A percentile compares a stretch with the other conserved stretches of the same genome.
Evolutionary conservation across 2,329 filamentous ascomycete genomes (phyloP).

Genomic region (Ophiostoma triangulosporum): DNA sequence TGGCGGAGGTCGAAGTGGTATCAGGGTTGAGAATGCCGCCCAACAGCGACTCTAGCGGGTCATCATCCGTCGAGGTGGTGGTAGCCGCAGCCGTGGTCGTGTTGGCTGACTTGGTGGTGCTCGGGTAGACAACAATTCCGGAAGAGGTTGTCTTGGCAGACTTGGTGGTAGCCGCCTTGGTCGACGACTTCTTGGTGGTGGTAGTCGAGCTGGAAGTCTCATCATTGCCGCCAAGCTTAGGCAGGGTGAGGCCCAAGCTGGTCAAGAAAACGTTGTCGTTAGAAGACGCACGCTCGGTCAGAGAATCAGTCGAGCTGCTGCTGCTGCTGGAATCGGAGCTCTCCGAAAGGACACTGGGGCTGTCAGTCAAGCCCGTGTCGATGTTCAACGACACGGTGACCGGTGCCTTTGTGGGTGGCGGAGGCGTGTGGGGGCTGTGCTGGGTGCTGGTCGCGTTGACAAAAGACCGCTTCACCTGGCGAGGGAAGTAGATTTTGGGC

Average conservation of each 20-base stretch:
- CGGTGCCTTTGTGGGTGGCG: constrained; percentile 14
- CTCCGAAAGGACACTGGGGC: background rate
- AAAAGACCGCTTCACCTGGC: constrained; percentile 39
- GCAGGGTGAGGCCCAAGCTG: background rate
- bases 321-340: background rate
- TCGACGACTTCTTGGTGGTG: background rate
- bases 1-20: background rate
- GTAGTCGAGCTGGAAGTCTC: background rate
- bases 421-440: constrained; percentile 16
- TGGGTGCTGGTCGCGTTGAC: constrained; percentile 29
- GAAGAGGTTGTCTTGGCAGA: background rate
- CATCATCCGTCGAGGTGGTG: no score
- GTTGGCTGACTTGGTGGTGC: background rate
- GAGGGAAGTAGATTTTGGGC: constrained; percentile 44
- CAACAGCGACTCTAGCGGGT: no score
- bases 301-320: no score
- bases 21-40: background rate
- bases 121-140: background rate
- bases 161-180: background rate
- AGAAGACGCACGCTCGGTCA: constrained; percentile 14
- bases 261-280: constrained; percentile 9
- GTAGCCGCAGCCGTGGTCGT: background rate
- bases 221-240: background rate
- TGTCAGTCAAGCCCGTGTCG: constrained; percentile 1
- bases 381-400: background rate